Evolutionary conservation across 2,329 filamentous ascomycete genomes (phyloP), one percentile per base, ranked within the genome.

Genomic region (Penicillium sp.): DNA sequence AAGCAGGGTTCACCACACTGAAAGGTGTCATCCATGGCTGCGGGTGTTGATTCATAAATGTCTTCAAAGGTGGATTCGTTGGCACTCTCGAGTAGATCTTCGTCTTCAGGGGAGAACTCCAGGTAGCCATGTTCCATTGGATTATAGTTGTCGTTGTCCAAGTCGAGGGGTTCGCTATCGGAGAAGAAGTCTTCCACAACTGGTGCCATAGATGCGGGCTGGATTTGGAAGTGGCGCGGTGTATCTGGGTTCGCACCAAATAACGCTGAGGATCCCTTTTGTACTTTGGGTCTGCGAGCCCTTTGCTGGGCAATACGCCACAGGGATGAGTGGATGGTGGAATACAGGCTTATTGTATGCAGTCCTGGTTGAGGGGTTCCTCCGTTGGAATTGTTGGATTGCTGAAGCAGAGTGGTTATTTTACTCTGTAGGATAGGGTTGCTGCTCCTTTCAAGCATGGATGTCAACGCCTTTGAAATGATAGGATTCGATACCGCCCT

Each of bases 391-490:
- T 38, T 3, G 7, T 40, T 43, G 22, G 22, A 49, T 20, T 16
- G 33, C 11, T n/a, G 18, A 8, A 56, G 45, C 6, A 63, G 46
- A 3, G 20, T 25, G 9, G 46, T 41, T 4, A 63, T 1, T 40
- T 59, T 64, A 16, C 53, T 39, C 43, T 53, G 55, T 2, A 63
- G 39, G 1, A 9, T 27, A n/a, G 46, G 30, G 9, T 61, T 59
- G 1, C 51, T 43, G n/a, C 60, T 60, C 14, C 48, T 55, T 13
- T 62, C 56, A 11, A 74, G 36, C 41, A 74, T 63, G 1, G 62
- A 65, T 4, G 58, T 51, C 24, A 74, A 54, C 5, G 71, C 67
- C 53, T 69, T 73, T 1, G 65, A 59, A 14, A 74, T 62, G 5
- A 65, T 62, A 1, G 69, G 63, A 3, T 74, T 66, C 7, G 72